These are phyloP conservation scores for Neobulgaria alba DNA, from an alignment of 2,329 filamentous ascomycete genomes.

Conservation along the genomic window DNA sequence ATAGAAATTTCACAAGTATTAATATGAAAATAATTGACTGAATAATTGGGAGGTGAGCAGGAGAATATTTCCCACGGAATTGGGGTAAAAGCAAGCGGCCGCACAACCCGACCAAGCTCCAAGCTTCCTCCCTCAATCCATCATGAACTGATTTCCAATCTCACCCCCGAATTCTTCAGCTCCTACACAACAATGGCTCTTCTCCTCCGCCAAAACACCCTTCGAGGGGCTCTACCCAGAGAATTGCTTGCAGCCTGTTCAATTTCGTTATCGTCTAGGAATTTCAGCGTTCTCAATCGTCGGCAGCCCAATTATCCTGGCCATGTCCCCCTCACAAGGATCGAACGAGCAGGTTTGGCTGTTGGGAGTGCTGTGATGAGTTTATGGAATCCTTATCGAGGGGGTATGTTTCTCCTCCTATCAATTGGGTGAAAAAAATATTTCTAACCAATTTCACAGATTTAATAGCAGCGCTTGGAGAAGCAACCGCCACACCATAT, in stretches of 20 bases:
- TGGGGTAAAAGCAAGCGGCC: too few species aligned
- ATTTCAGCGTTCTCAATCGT: slow-evolving; percentile 77
- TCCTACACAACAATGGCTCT: slow-evolving; percentile 18
- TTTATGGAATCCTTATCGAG: slow-evolving; percentile 68
- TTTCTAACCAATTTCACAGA: slow-evolving; percentile 43
- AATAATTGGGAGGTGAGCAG: too few species aligned
- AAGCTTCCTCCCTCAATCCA: neutral
- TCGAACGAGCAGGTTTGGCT: slow-evolving; percentile 68
- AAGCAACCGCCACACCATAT: slow-evolving; percentile 89
- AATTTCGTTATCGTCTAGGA: slow-evolving; percentile 26
- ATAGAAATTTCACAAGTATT: too few species aligned
- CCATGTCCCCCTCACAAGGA: slow-evolving; percentile 75
- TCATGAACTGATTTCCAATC: neutral
- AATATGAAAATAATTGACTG: too few species aligned
- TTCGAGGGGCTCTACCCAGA: slow-evolving; percentile 15
- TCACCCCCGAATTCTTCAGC: neutral
- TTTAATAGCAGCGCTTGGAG: slow-evolving; percentile 87
- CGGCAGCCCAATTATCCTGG: slow-evolving; percentile 46
- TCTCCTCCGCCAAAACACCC: slow-evolving; percentile 12
- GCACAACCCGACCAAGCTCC: too few species aligned
- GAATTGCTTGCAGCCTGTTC: slow-evolving; percentile 22
- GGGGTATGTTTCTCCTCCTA: slow-evolving; percentile 51
- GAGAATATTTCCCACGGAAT: too few species aligned
- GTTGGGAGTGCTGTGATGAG: slow-evolving; percentile 55
- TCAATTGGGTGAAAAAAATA: neutral